Evolutionary conservation across 1,139 yeast genomes (phyloP), one percentile per base, ranked within the genome.

Genomic region (Protomyces arabidopsidicola): DNA sequence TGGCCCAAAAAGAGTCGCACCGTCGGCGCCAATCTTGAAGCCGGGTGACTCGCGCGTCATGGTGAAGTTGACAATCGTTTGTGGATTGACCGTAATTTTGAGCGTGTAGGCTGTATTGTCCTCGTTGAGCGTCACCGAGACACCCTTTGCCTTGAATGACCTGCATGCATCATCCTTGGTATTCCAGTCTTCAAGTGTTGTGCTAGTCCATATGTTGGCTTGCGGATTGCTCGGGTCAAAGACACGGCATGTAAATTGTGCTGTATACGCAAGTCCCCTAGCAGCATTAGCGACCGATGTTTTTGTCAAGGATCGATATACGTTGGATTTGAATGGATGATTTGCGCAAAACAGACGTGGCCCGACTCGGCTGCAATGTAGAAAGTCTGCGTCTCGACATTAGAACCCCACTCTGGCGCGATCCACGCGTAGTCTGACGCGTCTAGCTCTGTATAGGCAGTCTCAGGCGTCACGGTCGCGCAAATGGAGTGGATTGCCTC

Each of bases 371-470:
- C 76, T 70, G 85, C 84, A 76, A 90, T 90, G 77, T 93, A 93
- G 72, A 91, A 93, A 31, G 95, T 87, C 74, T 88, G 95, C 18
- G 98, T 93, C 77, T 93, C 98, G 55, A 93, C 98, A 74, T 90
- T 90, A 65, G 98, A 90, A 71, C 82, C 85, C 62, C 62, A 58
- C 56, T 80, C 78, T 18, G 97, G 97, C 45, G 80, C 78, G 66
- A 78, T 75, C 95, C 96, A 93, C 67, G 78, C 76, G 71, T 90
- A 82, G 75, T 93, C 98, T 10, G 81, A 81, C 36, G 75, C 72
- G 4, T 81, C 78, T 53, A 95, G 83, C 59, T 79, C 81, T 39
- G 79, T 75, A 73, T 78, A 81, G 1, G 88, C 83, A 66, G 77
- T 77, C 68, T 76, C 78, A 63, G 78, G 81, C 63, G 78, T 77